Base-by-base conservation (phyloP, 2,329 filamentous ascomycete species). In the Chrysoporthe puriensis region DNA sequence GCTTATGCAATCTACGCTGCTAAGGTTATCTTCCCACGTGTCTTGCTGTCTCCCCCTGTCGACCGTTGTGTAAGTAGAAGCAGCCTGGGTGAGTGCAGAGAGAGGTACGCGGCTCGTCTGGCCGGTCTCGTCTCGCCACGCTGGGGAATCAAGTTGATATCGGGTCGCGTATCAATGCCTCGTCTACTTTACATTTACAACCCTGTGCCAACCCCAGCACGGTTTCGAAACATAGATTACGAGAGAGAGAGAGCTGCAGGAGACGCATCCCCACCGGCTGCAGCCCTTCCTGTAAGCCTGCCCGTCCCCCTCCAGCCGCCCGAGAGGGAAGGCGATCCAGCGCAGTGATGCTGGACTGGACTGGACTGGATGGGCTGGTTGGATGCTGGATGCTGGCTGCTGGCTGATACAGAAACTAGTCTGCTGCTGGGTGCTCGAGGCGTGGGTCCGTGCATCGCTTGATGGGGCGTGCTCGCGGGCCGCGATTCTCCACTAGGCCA, bases 391-490 rank as follows among this genome's bases (percentile, higher is more conserved):
- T 44, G 40, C 21, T 26, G 18, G 8, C 26, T 26, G 26, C 26
- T 26, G 26, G 26, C 26, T 26, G 26, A 26, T 26, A 26, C 26
- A 26, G 26, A 26, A 26, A 26, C 26, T 32, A 13, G 26, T 32
- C 32, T 13, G 21, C 26, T 13, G 26, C 32, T 36, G 34, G 16
- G 40, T 40, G 3, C 32, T 40, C 43, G 26, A 46, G 21, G 26
- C 42, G 21, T 26, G 61, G 36, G 61, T 63, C 61, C 48, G 61
- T 63, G 50, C 62, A 43, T 43, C 3, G 26, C 32, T 21, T 40
- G 16, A 42, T 34, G 11, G 40, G 60, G 44, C 63, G 50, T 58
- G 40, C 61, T 67, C 67, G 67, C 64, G 67, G 67, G 60, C 67
- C 67, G 67, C 60, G 61, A 61, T 63, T 63, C 61, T 60, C 64